Evolutionary conservation across 2,329 filamentous ascomycete species (phyloP).

Genomic region (Cladosporium sp.): DNA sequence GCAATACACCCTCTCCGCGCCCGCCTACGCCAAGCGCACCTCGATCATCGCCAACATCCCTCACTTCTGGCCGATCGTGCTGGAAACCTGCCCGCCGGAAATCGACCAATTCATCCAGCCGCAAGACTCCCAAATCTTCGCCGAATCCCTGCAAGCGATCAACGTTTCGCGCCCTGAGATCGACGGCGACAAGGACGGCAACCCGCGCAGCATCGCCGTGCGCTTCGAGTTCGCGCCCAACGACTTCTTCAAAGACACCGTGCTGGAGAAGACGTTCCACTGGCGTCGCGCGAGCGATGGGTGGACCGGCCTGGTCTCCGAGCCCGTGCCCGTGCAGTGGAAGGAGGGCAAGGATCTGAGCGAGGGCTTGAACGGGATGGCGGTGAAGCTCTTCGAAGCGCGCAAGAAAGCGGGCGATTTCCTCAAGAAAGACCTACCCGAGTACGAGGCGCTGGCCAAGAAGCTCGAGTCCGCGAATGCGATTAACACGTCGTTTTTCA

Average conservation of each 20-base stretch:
- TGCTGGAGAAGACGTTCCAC: slow-evolving; percentile 89
- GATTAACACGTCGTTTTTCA: slow-evolving; percentile 70
- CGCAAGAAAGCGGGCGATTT: slow-evolving; percentile 47
- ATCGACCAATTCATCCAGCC: slow-evolving; percentile 86
- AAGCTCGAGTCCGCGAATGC: slow-evolving; percentile 46
- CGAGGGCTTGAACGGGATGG: slow-evolving; percentile 70
- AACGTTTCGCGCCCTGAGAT: slow-evolving; percentile 79
- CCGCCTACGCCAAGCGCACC: slow-evolving; percentile 73
- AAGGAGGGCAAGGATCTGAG: slow-evolving; percentile 75
- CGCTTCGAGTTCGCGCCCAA: slow-evolving; percentile 77
- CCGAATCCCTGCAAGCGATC: slow-evolving; percentile 62
- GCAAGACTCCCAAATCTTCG: slow-evolving; percentile 69
- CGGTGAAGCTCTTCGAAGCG: slow-evolving; percentile 64
- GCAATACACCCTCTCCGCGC: slow-evolving; percentile 62
- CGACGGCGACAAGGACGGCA: slow-evolving; percentile 52
- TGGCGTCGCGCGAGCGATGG: slow-evolving; percentile 66
- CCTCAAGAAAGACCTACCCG: slow-evolving; percentile 45
- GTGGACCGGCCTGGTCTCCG: slow-evolving; percentile 75
- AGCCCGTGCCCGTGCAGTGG: slow-evolving; percentile 86
- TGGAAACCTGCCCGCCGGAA: slow-evolving; percentile 80
- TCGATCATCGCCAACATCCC: slow-evolving; percentile 67
- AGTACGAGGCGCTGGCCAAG: slow-evolving; percentile 52
- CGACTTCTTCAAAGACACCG: slow-evolving; percentile 72
- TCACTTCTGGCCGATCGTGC: slow-evolving; percentile 92
- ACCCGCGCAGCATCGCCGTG: slow-evolving; percentile 76